A percentile compares a stretch with the other conserved stretches of the same genome.
Conservation (phyloP, 345 rosid genomes). For the Hibiscus syriacus region DNA sequence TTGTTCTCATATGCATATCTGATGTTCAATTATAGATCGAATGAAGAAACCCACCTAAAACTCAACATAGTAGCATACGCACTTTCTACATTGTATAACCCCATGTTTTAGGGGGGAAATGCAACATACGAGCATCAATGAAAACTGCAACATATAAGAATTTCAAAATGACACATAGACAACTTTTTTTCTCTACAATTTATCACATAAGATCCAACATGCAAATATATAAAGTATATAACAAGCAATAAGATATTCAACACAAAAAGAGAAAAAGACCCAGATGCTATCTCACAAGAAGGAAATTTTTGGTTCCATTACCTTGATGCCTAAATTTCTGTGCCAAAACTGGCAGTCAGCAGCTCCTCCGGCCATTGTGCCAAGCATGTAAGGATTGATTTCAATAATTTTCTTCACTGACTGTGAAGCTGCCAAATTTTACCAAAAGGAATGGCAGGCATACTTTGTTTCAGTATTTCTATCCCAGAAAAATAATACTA, state of each 20-base stretch:
- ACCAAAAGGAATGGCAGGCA: neutral
- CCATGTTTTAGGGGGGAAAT: neutral
- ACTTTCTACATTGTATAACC: neutral
- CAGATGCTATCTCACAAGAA: neutral
- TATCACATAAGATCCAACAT: neutral
- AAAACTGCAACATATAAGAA: neutral
- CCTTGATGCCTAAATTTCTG: slow-evolving; percentile 74
- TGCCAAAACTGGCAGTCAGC: slow-evolving; percentile 91
- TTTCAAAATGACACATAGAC: neutral
- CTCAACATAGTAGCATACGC: neutral
- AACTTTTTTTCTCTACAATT: neutral
- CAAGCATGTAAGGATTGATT: slow-evolving; percentile 79
- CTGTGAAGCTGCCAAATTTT: slow-evolving; percentile 50
- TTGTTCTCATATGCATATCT: neutral
- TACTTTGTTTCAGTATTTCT: neutral
- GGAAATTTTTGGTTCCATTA: slow-evolving; percentile 3
- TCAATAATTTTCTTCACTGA: slow-evolving; percentile 76
- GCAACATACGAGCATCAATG: neutral
- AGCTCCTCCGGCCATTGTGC: slow-evolving; percentile 88
- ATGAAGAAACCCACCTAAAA: neutral
- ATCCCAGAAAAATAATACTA: neutral
- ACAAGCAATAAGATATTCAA: neutral
- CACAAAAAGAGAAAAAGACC: neutral
- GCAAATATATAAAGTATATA: neutral
- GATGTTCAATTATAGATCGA: neutral